phyloP scores from a whole-genome alignment of 1,284 basidiomycete species.

The Mycena citricolor region DNA sequence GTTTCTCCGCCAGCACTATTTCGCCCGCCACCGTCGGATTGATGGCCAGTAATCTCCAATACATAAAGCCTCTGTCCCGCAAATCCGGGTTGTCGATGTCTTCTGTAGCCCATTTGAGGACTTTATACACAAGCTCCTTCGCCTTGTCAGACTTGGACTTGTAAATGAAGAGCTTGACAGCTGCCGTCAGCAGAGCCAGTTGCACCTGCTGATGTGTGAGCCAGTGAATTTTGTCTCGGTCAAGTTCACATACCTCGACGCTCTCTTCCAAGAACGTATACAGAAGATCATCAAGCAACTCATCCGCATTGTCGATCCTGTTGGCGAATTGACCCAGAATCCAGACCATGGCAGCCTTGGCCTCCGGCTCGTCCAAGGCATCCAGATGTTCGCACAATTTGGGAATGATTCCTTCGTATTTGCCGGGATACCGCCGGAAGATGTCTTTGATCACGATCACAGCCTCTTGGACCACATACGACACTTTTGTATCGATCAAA shows the following conservation, averaged over 20 bases:
- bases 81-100: constrained; percentile 97
- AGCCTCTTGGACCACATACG: constrained; percentile 97
- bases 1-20: constrained; percentile 94
- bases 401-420: constrained; percentile 94
- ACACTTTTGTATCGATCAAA: constrained; percentile 91
- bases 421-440: constrained; percentile 95
- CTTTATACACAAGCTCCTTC: constrained; percentile 91
- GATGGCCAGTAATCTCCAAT: constrained; percentile 95
- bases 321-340: constrained; percentile 97
- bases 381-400: constrained; percentile 92
- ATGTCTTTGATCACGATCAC: constrained; percentile 98
- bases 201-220: constrained; percentile 68
- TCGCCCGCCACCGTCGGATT: constrained; percentile 88
- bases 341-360: constrained; percentile 98
- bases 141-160: constrained; percentile 80
- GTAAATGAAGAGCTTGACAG: constrained; percentile 96
- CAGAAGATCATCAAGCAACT: constrained; percentile 90
- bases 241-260: constrained; percentile 65
- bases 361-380: constrained; percentile 91
- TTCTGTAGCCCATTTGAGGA: constrained; percentile 96
- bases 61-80: constrained; percentile 98
- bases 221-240: neutral
- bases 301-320: constrained; percentile 94
- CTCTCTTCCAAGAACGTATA: constrained; percentile 93
- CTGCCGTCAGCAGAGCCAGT: constrained; percentile 90